phyloP scores from a whole-genome alignment of 2,329 filamentous ascomycete species.

The Penicillium sp. region DNA sequence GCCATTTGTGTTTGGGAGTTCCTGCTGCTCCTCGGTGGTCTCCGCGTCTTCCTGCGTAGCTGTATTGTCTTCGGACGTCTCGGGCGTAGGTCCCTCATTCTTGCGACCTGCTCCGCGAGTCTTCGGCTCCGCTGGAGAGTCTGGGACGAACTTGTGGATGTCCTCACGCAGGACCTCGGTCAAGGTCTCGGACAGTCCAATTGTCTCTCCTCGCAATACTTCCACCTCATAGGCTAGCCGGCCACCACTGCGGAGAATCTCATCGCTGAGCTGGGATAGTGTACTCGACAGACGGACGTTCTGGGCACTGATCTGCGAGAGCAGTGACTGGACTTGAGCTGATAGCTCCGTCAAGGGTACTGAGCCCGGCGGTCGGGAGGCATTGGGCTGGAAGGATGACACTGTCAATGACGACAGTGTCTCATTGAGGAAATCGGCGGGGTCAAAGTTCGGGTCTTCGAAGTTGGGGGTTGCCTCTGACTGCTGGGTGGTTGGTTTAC shows the following conservation, averaged over 20 bases:
- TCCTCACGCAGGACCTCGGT: slow-evolving; percentile 72
- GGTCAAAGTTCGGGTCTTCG: slow-evolving; percentile 74
- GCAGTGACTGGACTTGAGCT: slow-evolving; percentile 76
- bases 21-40: slow-evolving; percentile 1
- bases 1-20: slow-evolving; percentile 39
- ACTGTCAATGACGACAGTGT: slow-evolving; percentile 69
- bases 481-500: slow-evolving; percentile 37
- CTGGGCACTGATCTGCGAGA: slow-evolving; percentile 85
- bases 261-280: slow-evolving; percentile 88
- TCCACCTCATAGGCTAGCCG: slow-evolving; percentile 93
- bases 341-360: slow-evolving; percentile 75
- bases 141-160: slow-evolving; percentile 70
- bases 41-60: slow-evolving; percentile 1
- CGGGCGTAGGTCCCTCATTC: neutral
- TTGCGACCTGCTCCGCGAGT: slow-evolving; percentile 3
- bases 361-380: slow-evolving; percentile 45
- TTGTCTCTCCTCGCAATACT: slow-evolving; percentile 82
- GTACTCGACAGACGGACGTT: slow-evolving; percentile 79
- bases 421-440: slow-evolving; percentile 81
- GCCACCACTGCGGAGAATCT: slow-evolving; percentile 86
- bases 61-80: slow-evolving; percentile 7
- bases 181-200: slow-evolving; percentile 77
- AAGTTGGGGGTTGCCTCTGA: slow-evolving; percentile 64
- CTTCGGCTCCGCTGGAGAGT: slow-evolving; percentile 7
- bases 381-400: slow-evolving; percentile 44